phyloP scores from a whole-genome alignment of 2,329 filamentous ascomycete species.

The Apiospora malaysiana region DNA sequence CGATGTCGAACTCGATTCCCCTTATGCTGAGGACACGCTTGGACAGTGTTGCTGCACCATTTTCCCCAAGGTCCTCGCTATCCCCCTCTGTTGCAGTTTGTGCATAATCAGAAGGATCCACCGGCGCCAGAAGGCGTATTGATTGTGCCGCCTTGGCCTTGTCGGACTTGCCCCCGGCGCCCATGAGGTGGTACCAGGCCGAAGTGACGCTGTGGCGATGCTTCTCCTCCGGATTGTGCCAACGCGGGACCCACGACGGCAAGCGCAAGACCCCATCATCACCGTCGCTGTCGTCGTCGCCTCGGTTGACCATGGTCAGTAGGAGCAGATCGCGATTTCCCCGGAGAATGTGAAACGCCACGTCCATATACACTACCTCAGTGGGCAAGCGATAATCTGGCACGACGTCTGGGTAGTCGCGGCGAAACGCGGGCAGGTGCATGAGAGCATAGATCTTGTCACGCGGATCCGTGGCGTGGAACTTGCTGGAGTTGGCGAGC shows the following conservation, averaged over 20 bases:
- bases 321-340: background rate
- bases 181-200: background rate
- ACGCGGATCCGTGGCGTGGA: constrained; percentile 19
- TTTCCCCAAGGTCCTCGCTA: too few relatives aligned
- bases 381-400: constrained; percentile 12
- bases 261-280: background rate
- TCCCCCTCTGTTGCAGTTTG: too few relatives aligned
- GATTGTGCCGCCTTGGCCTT: background rate
- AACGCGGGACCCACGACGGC: background rate
- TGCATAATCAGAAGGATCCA: background rate
- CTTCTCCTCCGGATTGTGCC: background rate
- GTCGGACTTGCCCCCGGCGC: background rate
- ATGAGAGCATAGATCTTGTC: constrained; percentile 23
- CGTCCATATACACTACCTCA: background rate
- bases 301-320: background rate
- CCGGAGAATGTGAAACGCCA: background rate
- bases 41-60: background rate
- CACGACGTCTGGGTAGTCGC: background rate
- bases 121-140: background rate
- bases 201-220: background rate
- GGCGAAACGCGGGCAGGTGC: constrained; percentile 20
- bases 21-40: background rate
- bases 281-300: background rate
- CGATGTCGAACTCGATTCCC: constrained; percentile 7
- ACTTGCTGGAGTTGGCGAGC: background rate